Conservation (phyloP, 78 protist species). For the Tieghemostelium lacteum region DNA sequence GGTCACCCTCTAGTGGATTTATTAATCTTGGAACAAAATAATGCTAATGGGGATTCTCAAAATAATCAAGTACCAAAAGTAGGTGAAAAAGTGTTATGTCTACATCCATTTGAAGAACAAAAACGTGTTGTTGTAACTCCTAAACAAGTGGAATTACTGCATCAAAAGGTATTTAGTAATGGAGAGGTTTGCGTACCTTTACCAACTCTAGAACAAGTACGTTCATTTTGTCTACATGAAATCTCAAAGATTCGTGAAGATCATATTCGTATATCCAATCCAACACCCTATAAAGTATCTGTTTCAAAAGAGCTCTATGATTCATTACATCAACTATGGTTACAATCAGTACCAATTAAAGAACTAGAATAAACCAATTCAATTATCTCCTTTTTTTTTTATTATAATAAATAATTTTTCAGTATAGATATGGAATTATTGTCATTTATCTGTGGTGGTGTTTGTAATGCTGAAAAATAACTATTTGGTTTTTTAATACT, state of each 20-base stretch:
- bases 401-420: neutral
- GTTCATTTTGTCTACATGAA: constrained; percentile 70
- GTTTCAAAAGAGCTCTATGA: constrained; percentile 71
- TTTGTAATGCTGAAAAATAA: too few relatives aligned
- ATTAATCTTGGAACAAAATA: constrained; percentile 8
- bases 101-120: constrained; percentile 87
- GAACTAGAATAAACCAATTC: constrained; percentile 54
- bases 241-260: constrained; percentile 77
- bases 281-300: constrained; percentile 88
- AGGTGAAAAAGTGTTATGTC: constrained; percentile 82
- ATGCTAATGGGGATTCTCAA: neutral
- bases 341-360: constrained; percentile 59
- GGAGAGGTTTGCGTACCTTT: constrained; percentile 34
- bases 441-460: neutral
- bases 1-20: constrained; percentile 87
- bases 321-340: constrained; percentile 83
- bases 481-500: too few relatives aligned
- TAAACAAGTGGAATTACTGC: constrained; percentile 59
- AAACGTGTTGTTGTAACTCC: constrained; percentile 83
- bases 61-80: constrained; percentile 53
- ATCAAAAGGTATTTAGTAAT: constrained; percentile 61
- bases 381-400: neutral
- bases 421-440: too few relatives aligned
- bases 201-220: constrained; percentile 53
- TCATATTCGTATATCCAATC: constrained; percentile 80